These are phyloP conservation scores for Boechera stricta DNA, from an alignment of 345 rosid genomes.

Conservation along the genomic window DNA sequence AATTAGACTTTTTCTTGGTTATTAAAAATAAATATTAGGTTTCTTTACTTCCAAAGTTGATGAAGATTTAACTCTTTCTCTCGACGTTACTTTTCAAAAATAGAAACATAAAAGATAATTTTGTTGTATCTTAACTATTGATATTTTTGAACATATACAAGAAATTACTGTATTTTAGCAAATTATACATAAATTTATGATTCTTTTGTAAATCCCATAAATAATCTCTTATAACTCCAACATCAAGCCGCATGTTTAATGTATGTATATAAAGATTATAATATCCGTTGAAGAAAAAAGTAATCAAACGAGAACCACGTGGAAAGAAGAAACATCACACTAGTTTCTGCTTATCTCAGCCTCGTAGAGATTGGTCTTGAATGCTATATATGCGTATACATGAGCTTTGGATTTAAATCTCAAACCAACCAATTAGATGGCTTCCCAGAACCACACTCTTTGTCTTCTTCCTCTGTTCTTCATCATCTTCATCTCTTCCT, in stretches of 20 bases:
- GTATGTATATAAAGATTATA: neutral
- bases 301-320: neutral
- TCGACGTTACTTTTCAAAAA: too few species aligned
- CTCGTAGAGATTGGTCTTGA: neutral
- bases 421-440: conserved; percentile 29
- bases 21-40: too few species aligned
- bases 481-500: conserved; percentile 20
- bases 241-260: neutral
- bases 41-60: too few species aligned
- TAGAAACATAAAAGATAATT: too few species aligned
- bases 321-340: neutral
- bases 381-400: neutral
- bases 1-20: too few species aligned
- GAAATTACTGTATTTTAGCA: too few species aligned
- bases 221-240: too few species aligned
- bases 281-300: neutral
- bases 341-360: neutral
- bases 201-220: too few species aligned
- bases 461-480: conserved; percentile 19
- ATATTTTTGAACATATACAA: too few species aligned
- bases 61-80: too few species aligned
- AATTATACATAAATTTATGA: too few species aligned
- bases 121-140: too few species aligned
- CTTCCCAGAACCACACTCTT: conserved; percentile 14
- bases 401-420: neutral